phyloP scores from a whole-genome alignment of 164 flowering plant species.

The Magnolia kwangsiensis region DNA sequence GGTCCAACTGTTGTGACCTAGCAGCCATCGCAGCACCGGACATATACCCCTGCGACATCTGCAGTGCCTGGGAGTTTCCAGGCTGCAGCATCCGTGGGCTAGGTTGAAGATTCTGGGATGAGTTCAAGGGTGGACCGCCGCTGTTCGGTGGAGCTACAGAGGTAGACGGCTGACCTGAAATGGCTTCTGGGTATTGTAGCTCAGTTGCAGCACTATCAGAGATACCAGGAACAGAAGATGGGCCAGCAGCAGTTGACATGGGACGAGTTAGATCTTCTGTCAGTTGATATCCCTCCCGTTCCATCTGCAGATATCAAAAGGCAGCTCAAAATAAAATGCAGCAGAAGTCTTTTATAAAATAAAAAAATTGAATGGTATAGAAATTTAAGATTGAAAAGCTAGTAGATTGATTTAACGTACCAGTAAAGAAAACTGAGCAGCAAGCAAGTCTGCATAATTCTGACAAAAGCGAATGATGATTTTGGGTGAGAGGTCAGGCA shows the following conservation, averaged over 20 bases:
- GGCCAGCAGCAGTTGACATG: slow-evolving; percentile 43
- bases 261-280: slow-evolving; percentile 53
- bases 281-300: slow-evolving; percentile 57
- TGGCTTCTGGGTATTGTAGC: slow-evolving; percentile 52
- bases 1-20: slow-evolving; percentile 60
- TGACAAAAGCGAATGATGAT: slow-evolving; percentile 31
- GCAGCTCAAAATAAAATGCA: not conserved
- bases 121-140: slow-evolving; percentile 34
- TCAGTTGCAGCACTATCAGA: slow-evolving; percentile 38
- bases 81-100: slow-evolving; percentile 57
- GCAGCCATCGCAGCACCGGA: slow-evolving; percentile 49
- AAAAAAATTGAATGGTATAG: not conserved
- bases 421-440: slow-evolving; percentile 57
- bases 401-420: slow-evolving; percentile 36
- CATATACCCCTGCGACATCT: slow-evolving; percentile 66
- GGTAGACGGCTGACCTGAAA: slow-evolving; percentile 40
- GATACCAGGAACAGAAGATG: slow-evolving; percentile 33
- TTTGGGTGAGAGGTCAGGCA: slow-evolving; percentile 10
- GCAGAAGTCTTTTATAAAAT: not conserved
- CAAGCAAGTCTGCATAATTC: slow-evolving; percentile 83
- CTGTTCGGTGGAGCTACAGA: slow-evolving; percentile 37
- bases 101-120: slow-evolving; percentile 39
- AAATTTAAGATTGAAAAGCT: not conserved
- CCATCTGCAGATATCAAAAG: slow-evolving; percentile 48
- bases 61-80: slow-evolving; percentile 59